These are phyloP conservation scores for Cadophora sp. DNA, from an alignment of 2,329 filamentous ascomycete genomes.

Conservation along the genomic window DNA sequence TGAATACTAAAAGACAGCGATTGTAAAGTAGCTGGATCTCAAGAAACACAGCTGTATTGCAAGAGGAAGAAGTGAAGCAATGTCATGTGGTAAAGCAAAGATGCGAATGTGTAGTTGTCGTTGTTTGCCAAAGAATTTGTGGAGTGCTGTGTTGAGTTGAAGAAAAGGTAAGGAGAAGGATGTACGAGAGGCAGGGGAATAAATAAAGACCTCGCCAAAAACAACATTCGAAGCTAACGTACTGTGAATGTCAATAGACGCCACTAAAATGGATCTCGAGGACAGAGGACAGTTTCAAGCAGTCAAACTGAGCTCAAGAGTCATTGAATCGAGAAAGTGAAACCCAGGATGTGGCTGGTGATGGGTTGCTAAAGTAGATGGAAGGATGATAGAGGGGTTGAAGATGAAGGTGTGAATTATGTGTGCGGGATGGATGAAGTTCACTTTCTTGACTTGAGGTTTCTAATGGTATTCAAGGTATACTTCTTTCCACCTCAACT, in stretches of 20 bases:
- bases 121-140: neutral
- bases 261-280: neutral
- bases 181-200: neutral
- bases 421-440: neutral
- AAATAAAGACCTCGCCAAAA: constrained; percentile 1
- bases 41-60: neutral
- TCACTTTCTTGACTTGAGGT: no score
- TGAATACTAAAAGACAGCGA: neutral
- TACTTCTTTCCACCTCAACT: no score
- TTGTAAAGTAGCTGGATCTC: neutral
- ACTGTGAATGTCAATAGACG: neutral
- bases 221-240: neutral
- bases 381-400: neutral
- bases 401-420: neutral
- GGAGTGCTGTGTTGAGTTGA: neutral
- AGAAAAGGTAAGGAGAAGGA: neutral
- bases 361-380: neutral
- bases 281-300: neutral
- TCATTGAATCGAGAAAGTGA: no score
- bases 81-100: constrained; percentile 2
- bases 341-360: neutral
- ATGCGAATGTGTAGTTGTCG: neutral
- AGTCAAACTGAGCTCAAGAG: no score
- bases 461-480: no score
- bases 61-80: neutral